Base-by-base conservation (phyloP, 305 asterid species). In the Fraxinus baroniana region DNA sequence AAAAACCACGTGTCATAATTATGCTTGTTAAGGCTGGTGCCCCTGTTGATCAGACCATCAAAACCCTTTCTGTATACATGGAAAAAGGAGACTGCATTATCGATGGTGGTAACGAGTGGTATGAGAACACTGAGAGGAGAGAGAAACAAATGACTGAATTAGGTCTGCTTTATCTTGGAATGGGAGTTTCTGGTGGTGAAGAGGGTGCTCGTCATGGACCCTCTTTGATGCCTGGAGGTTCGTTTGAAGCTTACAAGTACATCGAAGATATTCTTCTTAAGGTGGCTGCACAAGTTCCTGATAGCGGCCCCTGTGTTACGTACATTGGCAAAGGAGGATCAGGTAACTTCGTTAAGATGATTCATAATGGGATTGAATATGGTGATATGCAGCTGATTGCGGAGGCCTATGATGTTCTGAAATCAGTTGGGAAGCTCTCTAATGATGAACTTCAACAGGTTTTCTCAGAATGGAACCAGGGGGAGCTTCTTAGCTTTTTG, bases 111-210 rank as follows among this genome's bases (percentile, higher is more conserved):
- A 92, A 91, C 44, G 97, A 92, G 85, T 92, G 97, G 97, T 92
- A 92, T 55, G 97, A 91, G 82, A 92, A 92, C 88, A 91, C 97
- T 0, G 97, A 91, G 86, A 89, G 97, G 87, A 90, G 97, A 84
- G 91, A 84, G 84, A 90, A 89, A 74, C 88, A 89, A 83, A 83
- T 91, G 86, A 84, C 90, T 4, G 90, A 89, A 33, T 37, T 66
- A 46, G 95, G 95, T 32, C 81, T 91, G 20, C 89, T 90, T 66
- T 92, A 91, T 90, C 95, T 92, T 7, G 94, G 97, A 37, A 92
- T 92, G 97, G 97, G 97, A 33, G 94, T 92, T 80, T 92, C 94
- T 7, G 97, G 97, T 4, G 97, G 97, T 9, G 95, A 91, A 88
- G 97, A 92, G 78, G 97, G 97, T 26, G 97, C 97, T 22, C 90